Evolutionary conservation across 257 asterid species (phyloP), one percentile per base, ranked within the genome.

Genomic region (Solanum sejunctum): DNA sequence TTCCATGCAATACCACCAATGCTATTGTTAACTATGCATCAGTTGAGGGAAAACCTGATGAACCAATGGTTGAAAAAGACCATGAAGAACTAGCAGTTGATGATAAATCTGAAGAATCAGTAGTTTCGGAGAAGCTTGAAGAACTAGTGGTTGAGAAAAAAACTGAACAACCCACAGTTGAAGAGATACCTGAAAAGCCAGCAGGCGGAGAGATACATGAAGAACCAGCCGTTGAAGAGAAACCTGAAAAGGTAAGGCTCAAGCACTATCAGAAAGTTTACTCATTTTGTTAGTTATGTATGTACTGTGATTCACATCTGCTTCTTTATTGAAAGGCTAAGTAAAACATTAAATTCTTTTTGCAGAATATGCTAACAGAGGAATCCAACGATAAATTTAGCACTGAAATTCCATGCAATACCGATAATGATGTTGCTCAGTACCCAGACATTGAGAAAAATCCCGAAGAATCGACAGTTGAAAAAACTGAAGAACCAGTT

Each of bases 351-450:
- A 72, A 72, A 20, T n/a, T 43, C 36, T 72, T 43, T 18, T 43
- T n/a, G 80, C 80, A 72, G 80, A 21, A 47, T 43, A 72, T 72
- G 32, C 56, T 21, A 43, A 47, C 6, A 20, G 80, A 20, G 26
- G 79, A 41, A 69, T 63, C 83, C 20, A 83, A 84, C 28, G 83
- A 73, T 88, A 82, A 77, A 47, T 73, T 21, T 52, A 79, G 73
- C 84, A 86, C 61, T 57, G 71, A 26, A 70, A 60, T n/a, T 61
- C 63, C 43, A 21, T 16, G 20, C 43, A 63, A 60, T 72, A 75
- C 57, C 70, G 39, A 73, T 66, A 84, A 58, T 26, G 75, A n/a
- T 56, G 55, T 51, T n/a, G 72, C 75, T 17, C 47, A 51, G 28
- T 17, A 84, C 73, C 61, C 77, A 67, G 64, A 28, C 56, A 55